Conservation (phyloP, 2,329 filamentous ascomycete genomes). For the Emergomyces pasteurianus region DNA sequence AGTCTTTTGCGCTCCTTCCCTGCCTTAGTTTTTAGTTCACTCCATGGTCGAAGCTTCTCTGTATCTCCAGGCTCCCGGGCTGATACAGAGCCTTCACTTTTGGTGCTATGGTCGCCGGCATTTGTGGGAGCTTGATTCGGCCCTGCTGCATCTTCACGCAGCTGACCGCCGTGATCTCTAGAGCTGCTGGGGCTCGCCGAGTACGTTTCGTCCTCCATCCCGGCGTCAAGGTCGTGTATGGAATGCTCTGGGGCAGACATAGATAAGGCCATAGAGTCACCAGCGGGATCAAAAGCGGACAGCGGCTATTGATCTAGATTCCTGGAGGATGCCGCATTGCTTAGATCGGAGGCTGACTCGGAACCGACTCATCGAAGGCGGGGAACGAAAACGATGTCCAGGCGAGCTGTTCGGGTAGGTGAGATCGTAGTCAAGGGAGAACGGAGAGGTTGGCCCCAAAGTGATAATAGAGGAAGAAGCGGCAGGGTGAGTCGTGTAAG, state of each 20-base stretch:
- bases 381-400: not conserved
- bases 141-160: not conserved
- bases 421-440: not conserved
- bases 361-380: not conserved
- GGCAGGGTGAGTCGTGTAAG: not conserved
- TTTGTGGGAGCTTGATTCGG: not conserved
- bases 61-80: conserved; percentile 35
- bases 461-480: not conserved
- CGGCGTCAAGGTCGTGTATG: not conserved
- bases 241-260: not conserved
- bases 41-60: conserved; percentile 57
- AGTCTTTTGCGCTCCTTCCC: conserved; percentile 91
- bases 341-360: not conserved
- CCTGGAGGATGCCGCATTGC: not conserved
- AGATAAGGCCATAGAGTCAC: not conserved
- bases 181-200: conserved; percentile 1
- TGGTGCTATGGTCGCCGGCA: not conserved
- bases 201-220: not conserved
- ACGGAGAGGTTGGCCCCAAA: not conserved
- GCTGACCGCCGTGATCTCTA: not conserved
- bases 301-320: not conserved
- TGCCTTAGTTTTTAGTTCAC: conserved; percentile 76
- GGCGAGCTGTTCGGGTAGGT: not conserved
- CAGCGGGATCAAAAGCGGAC: not conserved
- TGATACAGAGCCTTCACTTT: not conserved